Evolutionary conservation across 306 rosid genomes (phyloP), one percentile per base, ranked within the genome.

Genomic region (Dalbergia oliveri): DNA sequence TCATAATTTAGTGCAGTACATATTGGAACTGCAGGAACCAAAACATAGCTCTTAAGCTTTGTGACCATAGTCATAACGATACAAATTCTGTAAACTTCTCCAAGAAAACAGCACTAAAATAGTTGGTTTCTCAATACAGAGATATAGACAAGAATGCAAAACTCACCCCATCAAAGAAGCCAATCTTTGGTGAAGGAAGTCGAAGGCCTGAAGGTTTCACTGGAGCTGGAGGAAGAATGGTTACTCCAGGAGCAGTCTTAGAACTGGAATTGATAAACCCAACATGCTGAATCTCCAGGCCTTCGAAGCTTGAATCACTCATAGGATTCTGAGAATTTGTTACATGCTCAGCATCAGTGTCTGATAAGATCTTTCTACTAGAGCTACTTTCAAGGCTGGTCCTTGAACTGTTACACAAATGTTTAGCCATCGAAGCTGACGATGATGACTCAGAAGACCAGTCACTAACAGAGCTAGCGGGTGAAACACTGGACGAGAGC

Each of bases 121-220:
- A 64, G 69, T 76, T 9, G 13, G 63, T 61, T 84, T 75, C 72
- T 59, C 73, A 69, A 70, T 62, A 75, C 49, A 35, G 72, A 66
- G 15, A 15, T 47, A 75, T 34, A 65, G 53, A 73, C 9, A 79
- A 66, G 56, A 68, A 50, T 13, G 70, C 44, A 85, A 61, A 79
- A 84, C 94, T 72, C 74, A 94, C 99, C 94, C 97, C 99, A 85
- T 94, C 97, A 78, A 94, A 94, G 83, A 87, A 94, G 78, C 99
- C 99, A 85, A 91, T 93, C 80, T 93, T 93, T 53, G 97, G 97
- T 47, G 97, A 93, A 81, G 97, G 97, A 70, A 93, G 70, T 76
- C 97, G 90, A 73, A 93, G 88, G 75, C 97, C 97, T 0, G 97
- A 91, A 83, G 97, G 97, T 82, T 82, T 93, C 57, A 21, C 53